These are phyloP conservation scores for Colletotrichum plurivorum DNA, from an alignment of 2,329 filamentous ascomycete genomes.

Conservation along the genomic window DNA sequence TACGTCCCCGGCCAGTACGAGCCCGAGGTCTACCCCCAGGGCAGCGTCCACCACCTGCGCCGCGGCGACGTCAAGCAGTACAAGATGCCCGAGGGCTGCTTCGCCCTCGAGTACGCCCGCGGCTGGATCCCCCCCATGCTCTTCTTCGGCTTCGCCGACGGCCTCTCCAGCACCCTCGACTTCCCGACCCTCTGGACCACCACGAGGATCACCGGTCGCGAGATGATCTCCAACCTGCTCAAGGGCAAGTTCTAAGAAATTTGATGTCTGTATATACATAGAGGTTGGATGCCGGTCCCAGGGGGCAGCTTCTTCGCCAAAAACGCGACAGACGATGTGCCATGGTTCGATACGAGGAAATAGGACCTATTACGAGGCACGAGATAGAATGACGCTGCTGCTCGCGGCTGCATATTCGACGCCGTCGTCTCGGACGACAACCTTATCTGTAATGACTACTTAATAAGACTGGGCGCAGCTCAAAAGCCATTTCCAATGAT, in stretches of 20 bases:
- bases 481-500: background rate
- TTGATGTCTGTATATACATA: background rate
- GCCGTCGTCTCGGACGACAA: background rate
- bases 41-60: slow-evolving; percentile 79
- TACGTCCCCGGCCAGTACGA: slow-evolving; percentile 78
- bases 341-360: slow-evolving; percentile 11
- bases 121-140: slow-evolving; percentile 96
- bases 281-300: background rate
- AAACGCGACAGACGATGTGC: background rate
- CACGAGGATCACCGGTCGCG: slow-evolving; percentile 78
- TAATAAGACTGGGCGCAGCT: slow-evolving; percentile 22
- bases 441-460: slow-evolving; percentile 19
- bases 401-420: background rate
- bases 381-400: slow-evolving; percentile 3
- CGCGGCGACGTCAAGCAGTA: slow-evolving; percentile 86
- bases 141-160: slow-evolving; percentile 89
- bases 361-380: background rate
- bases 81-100: slow-evolving; percentile 82
- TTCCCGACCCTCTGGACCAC: slow-evolving; percentile 88
- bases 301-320: background rate
- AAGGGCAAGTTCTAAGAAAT: slow-evolving; percentile 75
- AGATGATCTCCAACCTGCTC: slow-evolving; percentile 83
- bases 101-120: slow-evolving; percentile 86
- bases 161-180: slow-evolving; percentile 84
- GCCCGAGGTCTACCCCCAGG: slow-evolving; percentile 78